These are phyloP conservation scores for Suillus cothurnatus DNA, from an alignment of 768 basidiomycete species.

Conservation along the genomic window DNA sequence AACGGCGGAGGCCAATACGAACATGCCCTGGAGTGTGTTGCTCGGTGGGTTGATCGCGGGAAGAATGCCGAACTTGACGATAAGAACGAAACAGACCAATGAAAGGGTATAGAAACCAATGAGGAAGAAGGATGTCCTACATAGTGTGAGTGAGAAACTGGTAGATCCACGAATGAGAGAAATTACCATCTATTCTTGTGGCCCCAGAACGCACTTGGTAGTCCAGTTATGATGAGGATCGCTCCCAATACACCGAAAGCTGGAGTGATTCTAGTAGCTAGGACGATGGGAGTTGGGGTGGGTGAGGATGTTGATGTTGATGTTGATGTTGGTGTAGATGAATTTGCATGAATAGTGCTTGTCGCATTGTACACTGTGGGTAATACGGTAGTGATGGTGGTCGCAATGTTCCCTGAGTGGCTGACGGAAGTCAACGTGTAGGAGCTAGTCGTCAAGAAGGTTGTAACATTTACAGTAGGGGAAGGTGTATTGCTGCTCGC, in stretches of 20 bases:
- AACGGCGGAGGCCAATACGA: slow-evolving; percentile 79
- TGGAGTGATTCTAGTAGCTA: slow-evolving; percentile 75
- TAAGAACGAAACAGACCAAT: slow-evolving; percentile 84
- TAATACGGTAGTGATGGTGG: slow-evolving; percentile 54
- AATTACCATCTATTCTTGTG: slow-evolving; percentile 92
- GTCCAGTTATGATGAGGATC: slow-evolving; percentile 84
- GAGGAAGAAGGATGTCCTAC: slow-evolving; percentile 91
- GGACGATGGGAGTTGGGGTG: slow-evolving; percentile 37
- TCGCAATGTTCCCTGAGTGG: slow-evolving; percentile 48
- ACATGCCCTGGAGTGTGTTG: slow-evolving; percentile 82
- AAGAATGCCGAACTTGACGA: slow-evolving; percentile 85
- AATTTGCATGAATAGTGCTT: slow-evolving; percentile 52
- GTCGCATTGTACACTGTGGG: slow-evolving; percentile 69
- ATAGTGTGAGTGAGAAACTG: slow-evolving; percentile 17
- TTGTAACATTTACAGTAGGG: slow-evolving; percentile 40
- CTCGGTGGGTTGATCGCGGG: slow-evolving; percentile 82
- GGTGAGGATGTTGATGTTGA: slow-evolving; percentile 36
- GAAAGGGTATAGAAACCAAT: slow-evolving; percentile 89
- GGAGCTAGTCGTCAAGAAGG: slow-evolving; percentile 57
- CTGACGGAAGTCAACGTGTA: slow-evolving; percentile 51
- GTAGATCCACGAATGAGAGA: slow-evolving; percentile 3
- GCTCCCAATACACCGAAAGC: slow-evolving; percentile 90
- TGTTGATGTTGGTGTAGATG: slow-evolving; percentile 51
- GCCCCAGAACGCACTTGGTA: slow-evolving; percentile 89
- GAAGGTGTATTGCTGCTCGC: slow-evolving; percentile 25